These are phyloP conservation scores for Suillus tomentosus DNA, from an alignment of 768 basidiomycete species.

Conservation along the genomic window DNA sequence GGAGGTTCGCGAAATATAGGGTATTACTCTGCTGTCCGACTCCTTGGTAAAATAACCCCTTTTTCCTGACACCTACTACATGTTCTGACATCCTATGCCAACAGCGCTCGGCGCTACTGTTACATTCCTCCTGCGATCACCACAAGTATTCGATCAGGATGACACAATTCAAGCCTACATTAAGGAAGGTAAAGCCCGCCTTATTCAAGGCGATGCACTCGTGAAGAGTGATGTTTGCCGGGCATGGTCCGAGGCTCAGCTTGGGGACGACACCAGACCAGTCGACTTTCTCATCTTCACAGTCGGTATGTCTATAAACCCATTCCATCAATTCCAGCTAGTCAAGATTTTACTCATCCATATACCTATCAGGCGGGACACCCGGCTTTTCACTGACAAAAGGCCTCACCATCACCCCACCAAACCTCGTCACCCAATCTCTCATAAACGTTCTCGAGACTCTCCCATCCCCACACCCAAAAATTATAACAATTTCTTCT, in stretches of 20 bases:
- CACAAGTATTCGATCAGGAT: constrained; percentile 55
- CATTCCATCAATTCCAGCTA: neutral
- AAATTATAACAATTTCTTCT: constrained; percentile 56
- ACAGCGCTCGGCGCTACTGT: constrained; percentile 60
- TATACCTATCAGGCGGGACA: constrained; percentile 41
- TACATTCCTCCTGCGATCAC: constrained; percentile 61
- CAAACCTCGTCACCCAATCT: constrained; percentile 59
- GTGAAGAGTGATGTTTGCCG: constrained; percentile 49
- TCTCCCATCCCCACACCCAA: constrained; percentile 48
- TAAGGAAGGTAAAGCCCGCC: constrained; percentile 48
- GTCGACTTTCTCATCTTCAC: constrained; percentile 64
- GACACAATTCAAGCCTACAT: constrained; percentile 53
- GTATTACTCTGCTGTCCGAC: constrained; percentile 48
- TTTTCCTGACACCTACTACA: neutral
- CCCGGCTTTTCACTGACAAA: constrained; percentile 48
- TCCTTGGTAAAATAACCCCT: constrained; percentile 42
- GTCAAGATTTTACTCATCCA: constrained; percentile 8
- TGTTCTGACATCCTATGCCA: neutral
- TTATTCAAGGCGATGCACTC: constrained; percentile 65
- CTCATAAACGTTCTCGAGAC: constrained; percentile 59
- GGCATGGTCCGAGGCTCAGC: constrained; percentile 51
- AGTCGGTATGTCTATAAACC: constrained; percentile 46
- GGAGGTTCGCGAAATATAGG: constrained; percentile 62
- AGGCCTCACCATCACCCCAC: constrained; percentile 51
- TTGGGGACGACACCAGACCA: constrained; percentile 26